Evolutionary conservation across 768 basidiomycete species (phyloP), one percentile per base, ranked within the genome.

Genomic region (Collybia mongolica): DNA sequence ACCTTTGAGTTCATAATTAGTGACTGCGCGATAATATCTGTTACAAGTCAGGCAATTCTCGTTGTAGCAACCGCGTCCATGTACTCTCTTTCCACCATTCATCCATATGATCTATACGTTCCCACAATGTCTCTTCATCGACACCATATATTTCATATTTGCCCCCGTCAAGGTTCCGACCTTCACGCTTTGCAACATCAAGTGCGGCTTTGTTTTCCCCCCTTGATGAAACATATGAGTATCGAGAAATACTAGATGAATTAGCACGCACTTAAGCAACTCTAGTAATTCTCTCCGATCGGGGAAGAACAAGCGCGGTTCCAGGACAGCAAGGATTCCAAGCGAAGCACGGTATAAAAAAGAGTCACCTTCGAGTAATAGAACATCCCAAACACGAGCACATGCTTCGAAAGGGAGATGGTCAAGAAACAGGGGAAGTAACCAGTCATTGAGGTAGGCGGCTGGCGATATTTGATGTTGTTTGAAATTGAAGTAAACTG

Each of bases 81-180:
- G 92, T 95, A 54, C 83, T 89, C 60, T 93, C 90, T 62, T 83
- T 91, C 93, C 93, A 95, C 91, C 90, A 92, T 36, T 92, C 90
- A 17, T 88, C 83, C 86, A 93, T 88, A 45, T 75, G 74, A 54
- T 87, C 80, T 29, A 96, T 85, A 38, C 85, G 77, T 36, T 88
- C 88, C 86, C 93, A 95, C 12, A 96, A 66, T 0, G 80, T 79
- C 62, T 94, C 91, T 65, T 95, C 93, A 49, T 89, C 85, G 1
- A 91, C 73, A 6, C 89, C 88, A 60, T 94, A 93, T 51, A 92
- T 87, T 60, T 89, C 88, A 64, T 95, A 95, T 62, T 83, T 89
- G 19, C 83, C 87, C 1, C 84, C 85, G 59, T 87, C 72, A 15
- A 88, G 67, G 6, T 74, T 60, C 35, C 73, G 71, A 11, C 82